Evolutionary conservation across 2,329 filamentous ascomycete species (phyloP).

Genomic region (Aureobasidium sp.): DNA sequence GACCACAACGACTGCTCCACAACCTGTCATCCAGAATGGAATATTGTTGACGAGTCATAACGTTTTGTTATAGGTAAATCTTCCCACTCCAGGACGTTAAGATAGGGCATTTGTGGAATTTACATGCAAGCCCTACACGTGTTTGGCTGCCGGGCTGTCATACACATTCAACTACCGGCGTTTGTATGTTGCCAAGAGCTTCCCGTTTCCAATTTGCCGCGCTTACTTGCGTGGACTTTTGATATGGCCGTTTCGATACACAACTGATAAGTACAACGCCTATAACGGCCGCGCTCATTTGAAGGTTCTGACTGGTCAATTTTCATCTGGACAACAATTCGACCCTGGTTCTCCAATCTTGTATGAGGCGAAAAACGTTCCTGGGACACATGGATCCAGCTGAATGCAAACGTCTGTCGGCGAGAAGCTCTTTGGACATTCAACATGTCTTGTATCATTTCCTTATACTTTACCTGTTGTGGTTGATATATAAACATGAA

Average conservation of each 20-base stretch:
- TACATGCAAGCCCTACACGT: constrained; percentile 4
- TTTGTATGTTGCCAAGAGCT: background rate
- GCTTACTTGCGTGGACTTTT: background rate
- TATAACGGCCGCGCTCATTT: background rate
- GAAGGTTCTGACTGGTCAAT: background rate
- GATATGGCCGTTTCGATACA: constrained; percentile 14
- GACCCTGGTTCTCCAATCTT: constrained; percentile 10
- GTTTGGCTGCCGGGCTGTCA: constrained; percentile 2
- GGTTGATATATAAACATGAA: constrained; percentile 2
- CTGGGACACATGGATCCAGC: background rate
- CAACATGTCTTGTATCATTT: constrained; percentile 4
- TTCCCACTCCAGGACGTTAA: background rate
- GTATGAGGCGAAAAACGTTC: constrained; percentile 2
- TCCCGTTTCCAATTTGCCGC: background rate
- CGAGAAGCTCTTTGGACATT: background rate
- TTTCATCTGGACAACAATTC: background rate
- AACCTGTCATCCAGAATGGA: background rate
- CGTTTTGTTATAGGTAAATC: constrained; percentile 4
- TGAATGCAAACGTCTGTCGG: constrained; percentile 4
- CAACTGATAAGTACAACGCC: constrained; percentile 1
- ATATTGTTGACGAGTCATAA: background rate
- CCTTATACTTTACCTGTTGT: constrained; percentile 8
- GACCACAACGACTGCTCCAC: background rate
- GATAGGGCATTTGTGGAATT: background rate
- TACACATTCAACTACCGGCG: background rate